These are phyloP conservation scores for Umbilicus rupestris DNA, from an alignment of 164 flowering plant species.

Conservation along the genomic window DNA sequence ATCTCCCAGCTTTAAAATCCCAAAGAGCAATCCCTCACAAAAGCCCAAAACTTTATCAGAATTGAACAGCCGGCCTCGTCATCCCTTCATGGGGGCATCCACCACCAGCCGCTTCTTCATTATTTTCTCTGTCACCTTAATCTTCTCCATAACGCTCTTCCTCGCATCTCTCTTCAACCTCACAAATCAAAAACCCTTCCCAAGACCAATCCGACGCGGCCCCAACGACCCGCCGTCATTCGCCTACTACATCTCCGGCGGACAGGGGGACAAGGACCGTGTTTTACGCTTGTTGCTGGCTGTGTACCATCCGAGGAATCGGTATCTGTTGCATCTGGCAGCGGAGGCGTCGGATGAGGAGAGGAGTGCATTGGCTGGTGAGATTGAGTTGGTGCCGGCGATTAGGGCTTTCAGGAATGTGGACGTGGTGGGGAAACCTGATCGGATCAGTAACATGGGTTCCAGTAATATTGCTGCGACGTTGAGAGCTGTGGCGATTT, in stretches of 20 bases:
- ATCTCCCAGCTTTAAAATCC: background rate
- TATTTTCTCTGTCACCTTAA: slow-evolving; percentile 54
- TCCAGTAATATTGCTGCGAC: slow-evolving; percentile 53
- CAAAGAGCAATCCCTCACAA: background rate
- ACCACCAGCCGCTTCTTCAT: slow-evolving; percentile 74
- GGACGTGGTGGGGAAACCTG: slow-evolving; percentile 79
- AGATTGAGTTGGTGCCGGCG: slow-evolving; percentile 49
- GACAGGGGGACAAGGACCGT: slow-evolving; percentile 49
- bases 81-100: slow-evolving; percentile 30
- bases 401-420: slow-evolving; percentile 70
- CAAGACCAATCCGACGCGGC: slow-evolving; percentile 38
- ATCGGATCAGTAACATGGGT: slow-evolving; percentile 67
- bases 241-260: slow-evolving; percentile 80
- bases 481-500: slow-evolving; percentile 61
- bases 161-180: slow-evolving; percentile 44
- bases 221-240: slow-evolving; percentile 67
- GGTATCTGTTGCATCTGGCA: slow-evolving; percentile 67
- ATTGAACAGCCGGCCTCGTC: no score
- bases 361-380: slow-evolving; percentile 34
- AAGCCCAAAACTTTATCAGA: no score
- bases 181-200: slow-evolving; percentile 20
- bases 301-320: slow-evolving; percentile 83
- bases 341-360: slow-evolving; percentile 56
- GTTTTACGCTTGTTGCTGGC: slow-evolving; percentile 63
- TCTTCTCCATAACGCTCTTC: slow-evolving; percentile 52